Percentiles rank a stretch among this genome's conserved stretches.
phyloP scores from a whole-genome alignment of 116 monocot genomes.

The Papilionanthe hybrid region DNA sequence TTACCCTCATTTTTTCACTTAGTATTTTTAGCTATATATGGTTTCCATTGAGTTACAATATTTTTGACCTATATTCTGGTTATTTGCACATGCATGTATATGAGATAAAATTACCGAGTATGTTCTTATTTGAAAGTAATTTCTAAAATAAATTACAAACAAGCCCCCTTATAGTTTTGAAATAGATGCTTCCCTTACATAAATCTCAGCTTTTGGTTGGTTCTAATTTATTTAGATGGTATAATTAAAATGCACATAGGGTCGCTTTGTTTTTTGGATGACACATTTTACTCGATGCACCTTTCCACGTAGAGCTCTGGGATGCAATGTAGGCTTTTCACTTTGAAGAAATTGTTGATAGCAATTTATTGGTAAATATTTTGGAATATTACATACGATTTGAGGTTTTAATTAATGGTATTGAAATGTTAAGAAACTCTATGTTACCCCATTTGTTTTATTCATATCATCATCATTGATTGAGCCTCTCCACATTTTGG shows the following conservation, averaged over 20 bases:
- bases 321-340: background rate
- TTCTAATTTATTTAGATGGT: background rate
- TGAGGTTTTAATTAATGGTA: background rate
- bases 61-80: background rate
- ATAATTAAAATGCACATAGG: background rate
- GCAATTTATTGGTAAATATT: too few relatives aligned
- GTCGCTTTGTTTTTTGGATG: background rate
- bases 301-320: background rate
- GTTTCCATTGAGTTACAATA: constrained; percentile 2
- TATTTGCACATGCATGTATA: background rate
- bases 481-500: too few relatives aligned
- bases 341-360: background rate
- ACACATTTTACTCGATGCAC: background rate
- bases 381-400: too few relatives aligned
- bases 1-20: background rate
- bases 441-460: background rate
- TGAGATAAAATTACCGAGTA: background rate
- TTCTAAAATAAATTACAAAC: background rate
- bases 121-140: background rate
- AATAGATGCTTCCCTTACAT: background rate
- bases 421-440: background rate
- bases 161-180: background rate
- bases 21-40: background rate
- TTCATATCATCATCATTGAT: too few relatives aligned
- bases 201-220: background rate